phyloP scores from a whole-genome alignment of 2,329 filamentous ascomycete species.

The Penicillium sp. region DNA sequence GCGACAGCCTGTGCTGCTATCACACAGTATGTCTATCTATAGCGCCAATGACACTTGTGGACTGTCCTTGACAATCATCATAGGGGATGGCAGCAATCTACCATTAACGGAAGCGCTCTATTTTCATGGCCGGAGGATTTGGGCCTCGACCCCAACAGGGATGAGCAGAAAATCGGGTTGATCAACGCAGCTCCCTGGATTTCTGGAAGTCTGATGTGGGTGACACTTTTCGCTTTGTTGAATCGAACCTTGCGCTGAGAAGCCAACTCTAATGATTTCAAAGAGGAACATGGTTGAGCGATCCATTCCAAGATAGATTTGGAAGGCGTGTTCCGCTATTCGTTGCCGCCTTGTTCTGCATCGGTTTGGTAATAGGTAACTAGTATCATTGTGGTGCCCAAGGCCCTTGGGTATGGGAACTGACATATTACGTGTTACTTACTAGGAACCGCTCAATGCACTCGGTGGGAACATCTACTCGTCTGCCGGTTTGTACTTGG shows the following conservation, averaged over 20 bases:
- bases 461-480: slow-evolving; percentile 32
- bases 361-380: too few species aligned
- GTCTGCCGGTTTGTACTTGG: slow-evolving; percentile 32
- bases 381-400: too few species aligned
- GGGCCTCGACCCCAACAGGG: not conserved
- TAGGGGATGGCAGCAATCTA: slow-evolving; percentile 30
- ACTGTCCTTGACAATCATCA: not conserved
- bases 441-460: slow-evolving; percentile 4
- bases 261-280: not conserved
- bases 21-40: slow-evolving; percentile 22
- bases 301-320: slow-evolving; percentile 23
- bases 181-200: not conserved
- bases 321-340: slow-evolving; percentile 43
- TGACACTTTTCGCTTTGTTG: too few species aligned
- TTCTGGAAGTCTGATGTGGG: not conserved
- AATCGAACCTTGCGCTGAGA: not conserved
- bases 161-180: not conserved
- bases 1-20: slow-evolving; percentile 29
- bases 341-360: slow-evolving; percentile 33
- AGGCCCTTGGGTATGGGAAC: too few species aligned
- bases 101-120: slow-evolving; percentile 22
- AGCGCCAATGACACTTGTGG: too few species aligned
- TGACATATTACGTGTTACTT: too few species aligned
- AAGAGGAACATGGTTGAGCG: slow-evolving; percentile 21
- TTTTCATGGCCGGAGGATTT: not conserved